Base-by-base conservation (phyloP, 139 green algal species). In the Choricystis sp. region DNA sequence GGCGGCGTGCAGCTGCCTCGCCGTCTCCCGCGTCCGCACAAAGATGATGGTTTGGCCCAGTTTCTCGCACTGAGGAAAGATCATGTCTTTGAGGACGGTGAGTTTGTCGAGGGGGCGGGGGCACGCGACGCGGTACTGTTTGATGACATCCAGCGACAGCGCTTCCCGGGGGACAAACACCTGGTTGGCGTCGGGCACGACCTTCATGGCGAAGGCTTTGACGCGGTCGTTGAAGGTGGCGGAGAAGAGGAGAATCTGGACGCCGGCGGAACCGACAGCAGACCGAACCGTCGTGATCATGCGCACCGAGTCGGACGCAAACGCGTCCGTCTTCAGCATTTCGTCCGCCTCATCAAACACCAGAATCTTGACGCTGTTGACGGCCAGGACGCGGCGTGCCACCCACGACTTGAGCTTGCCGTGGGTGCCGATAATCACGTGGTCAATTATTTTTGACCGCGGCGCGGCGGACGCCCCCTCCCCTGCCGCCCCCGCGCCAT, bases 41-140 rank as follows among this genome's bases (percentile, higher is more conserved):
- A 99, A 99, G 66, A 98, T 96, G 74, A 99, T 98, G 28, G 90
- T 96, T 75, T 99, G 93, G 0, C 93, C 93, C 58, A 99, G 79
- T 63, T 90, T 92, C 69, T 98, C 90, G 67, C 85, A 94, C 72
- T 91, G 85, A 57, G 83, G 80, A 61, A 91, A 87, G 67, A 94
- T 90, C 82, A 89, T 90, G 59, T 98, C 81, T 63, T 85, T 82
- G 31, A 98, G 78, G 57, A 97, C 89, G 1, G 76, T 68, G 19
- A 77, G 69, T 81, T 97, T 98, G 71, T 83, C 84, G n/a, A 72
- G 56, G 0, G 56, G 65, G 27, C 71, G 80, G 0, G 81, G 83
- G 64, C 85, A 93, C 23, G 90, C 77, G 52, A 98, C 92, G 20
- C 81, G 77, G 75, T 96, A 96, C 72, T 98, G 92, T 74, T 94